These are phyloP conservation scores for Simmondsia chinensis DNA, from an alignment of 148 eudicot species.

Conservation along the genomic window DNA sequence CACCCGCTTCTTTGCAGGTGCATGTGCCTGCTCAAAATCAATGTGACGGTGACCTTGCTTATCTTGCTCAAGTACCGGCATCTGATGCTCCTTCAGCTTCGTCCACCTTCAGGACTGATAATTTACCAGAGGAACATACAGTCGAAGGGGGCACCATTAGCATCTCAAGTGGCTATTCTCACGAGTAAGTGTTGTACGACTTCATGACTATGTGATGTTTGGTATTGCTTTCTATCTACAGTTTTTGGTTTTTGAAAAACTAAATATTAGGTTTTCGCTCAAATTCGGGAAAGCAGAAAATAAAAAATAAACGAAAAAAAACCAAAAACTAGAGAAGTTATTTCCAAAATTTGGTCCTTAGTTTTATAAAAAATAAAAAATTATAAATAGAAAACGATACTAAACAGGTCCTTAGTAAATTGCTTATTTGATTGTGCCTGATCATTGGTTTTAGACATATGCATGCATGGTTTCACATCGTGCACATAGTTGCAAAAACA, in stretches of 20 bases:
- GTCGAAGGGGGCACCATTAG: constrained; percentile 88
- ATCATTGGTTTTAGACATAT: too few relatives aligned
- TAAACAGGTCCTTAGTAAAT: too few relatives aligned
- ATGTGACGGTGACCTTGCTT: constrained; percentile 34
- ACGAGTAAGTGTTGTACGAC: constrained; percentile 44
- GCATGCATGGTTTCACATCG: too few relatives aligned
- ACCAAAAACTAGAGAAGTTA: not conserved
- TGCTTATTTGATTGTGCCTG: too few relatives aligned
- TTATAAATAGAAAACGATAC: too few relatives aligned
- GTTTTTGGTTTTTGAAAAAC: not conserved
- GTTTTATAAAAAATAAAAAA: too few relatives aligned
- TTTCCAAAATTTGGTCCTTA: too few relatives aligned
- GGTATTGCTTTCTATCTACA: not conserved
- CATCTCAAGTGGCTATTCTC: constrained; percentile 69
- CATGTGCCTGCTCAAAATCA: constrained; percentile 23
- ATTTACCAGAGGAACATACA: constrained; percentile 40
- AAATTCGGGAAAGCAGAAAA: too few relatives aligned
- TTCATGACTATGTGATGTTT: not conserved
- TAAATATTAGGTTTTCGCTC: not conserved
- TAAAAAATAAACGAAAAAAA: too few relatives aligned
- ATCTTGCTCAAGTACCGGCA: constrained; percentile 28
- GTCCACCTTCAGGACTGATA: constrained; percentile 25
- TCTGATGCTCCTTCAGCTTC: constrained; percentile 35
- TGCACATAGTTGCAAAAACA: too few relatives aligned
- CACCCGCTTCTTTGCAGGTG: constrained; percentile 31